These are phyloP conservation scores for Oryza nivara DNA, from an alignment of 176 grass and related monocot genomes.

Conservation along the genomic window DNA sequence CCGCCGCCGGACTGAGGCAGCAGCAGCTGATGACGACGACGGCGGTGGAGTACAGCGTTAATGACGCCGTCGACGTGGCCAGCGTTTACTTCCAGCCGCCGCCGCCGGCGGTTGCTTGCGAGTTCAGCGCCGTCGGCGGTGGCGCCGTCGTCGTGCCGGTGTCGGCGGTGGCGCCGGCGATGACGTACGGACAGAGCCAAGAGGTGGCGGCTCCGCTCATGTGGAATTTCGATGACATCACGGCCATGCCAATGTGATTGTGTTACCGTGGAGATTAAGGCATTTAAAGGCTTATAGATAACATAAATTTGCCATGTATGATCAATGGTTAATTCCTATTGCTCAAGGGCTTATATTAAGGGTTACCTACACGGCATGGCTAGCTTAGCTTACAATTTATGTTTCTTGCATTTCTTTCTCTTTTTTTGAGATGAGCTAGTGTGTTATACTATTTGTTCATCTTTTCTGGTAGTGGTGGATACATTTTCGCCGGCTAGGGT, in stretches of 20 bases:
- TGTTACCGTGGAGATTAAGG: not conserved
- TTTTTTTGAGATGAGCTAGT: not conserved
- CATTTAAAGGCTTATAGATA: not conserved
- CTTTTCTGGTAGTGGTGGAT: not conserved
- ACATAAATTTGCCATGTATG: not conserved
- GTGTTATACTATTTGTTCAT: not conserved
- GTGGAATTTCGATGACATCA: constrained; percentile 28
- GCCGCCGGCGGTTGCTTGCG: not conserved
- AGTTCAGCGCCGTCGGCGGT: not conserved
- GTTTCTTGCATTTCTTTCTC: not conserved
- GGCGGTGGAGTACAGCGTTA: not conserved
- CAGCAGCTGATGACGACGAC: not conserved
- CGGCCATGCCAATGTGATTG: not conserved
- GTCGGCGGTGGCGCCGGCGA: not conserved
- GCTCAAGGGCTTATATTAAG: not conserved
- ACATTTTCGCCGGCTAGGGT: not conserved
- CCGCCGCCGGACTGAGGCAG: not conserved
- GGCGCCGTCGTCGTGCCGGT: not conserved
- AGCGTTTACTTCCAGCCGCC: not conserved
- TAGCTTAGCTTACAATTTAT: not conserved
- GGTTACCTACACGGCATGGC: not conserved
- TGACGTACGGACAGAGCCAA: not conserved
- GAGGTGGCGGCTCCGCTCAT: not conserved
- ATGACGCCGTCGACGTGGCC: not conserved
- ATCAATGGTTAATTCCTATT: not conserved